Conservation (phyloP, 2,329 filamentous ascomycete genomes). For the Cladosporium colombiae region DNA sequence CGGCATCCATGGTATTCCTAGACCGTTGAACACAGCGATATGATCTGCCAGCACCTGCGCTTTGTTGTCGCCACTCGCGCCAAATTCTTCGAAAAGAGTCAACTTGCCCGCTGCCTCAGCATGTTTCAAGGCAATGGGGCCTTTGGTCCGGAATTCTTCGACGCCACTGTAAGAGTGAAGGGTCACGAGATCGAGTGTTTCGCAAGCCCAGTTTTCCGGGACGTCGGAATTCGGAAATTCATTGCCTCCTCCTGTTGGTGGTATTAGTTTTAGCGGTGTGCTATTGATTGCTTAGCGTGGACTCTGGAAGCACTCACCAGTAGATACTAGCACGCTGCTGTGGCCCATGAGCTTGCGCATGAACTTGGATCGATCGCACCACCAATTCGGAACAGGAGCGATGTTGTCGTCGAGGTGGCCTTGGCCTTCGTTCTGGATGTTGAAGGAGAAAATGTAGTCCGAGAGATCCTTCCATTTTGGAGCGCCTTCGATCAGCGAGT, state of each 20-base stretch:
- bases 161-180: conserved; percentile 7
- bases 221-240: conserved; percentile 8
- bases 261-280: not conserved
- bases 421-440: conserved; percentile 12
- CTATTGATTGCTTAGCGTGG: not conserved
- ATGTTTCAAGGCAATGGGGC: conserved; percentile 1
- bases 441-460: conserved; percentile 5
- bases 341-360: not conserved
- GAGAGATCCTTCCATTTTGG: conserved; percentile 5
- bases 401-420: not conserved
- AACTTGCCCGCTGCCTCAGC: not conserved
- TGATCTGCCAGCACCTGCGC: not conserved
- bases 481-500: not conserved
- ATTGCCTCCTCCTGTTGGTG: not conserved
- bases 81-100: conserved; percentile 4
- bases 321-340: not conserved
- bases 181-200: not conserved
- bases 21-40: conserved; percentile 7
- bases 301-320: not conserved
- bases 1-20: conserved; percentile 4
- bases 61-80: not conserved
- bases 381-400: conserved; percentile 6
- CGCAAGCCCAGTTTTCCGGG: conserved; percentile 11
- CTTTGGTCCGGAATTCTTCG: conserved; percentile 2
- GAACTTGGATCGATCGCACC: not conserved